phyloP scores from a whole-genome alignment of 2,329 filamentous ascomycete genomes.

The Plenodomus lindquistii region DNA sequence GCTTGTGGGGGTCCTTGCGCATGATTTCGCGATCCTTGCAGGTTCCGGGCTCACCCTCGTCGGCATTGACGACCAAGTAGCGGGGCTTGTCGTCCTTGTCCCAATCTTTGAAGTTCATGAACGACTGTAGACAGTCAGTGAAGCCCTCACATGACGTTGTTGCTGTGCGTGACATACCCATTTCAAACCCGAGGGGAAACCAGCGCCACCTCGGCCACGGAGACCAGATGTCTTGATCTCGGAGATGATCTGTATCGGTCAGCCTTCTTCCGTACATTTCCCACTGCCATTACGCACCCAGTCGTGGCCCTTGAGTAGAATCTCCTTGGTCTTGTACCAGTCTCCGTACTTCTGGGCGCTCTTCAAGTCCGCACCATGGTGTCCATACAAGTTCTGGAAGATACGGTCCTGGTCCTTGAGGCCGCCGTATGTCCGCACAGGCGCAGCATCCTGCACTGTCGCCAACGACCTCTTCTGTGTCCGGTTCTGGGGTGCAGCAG shows the following conservation, averaged over 20 bases:
- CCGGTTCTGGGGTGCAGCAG: constrained; percentile 45
- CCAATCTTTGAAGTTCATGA: constrained; percentile 99
- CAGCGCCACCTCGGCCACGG: constrained; percentile 92
- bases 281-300: constrained; percentile 61
- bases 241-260: constrained; percentile 73
- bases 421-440: constrained; percentile 75
- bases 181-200: constrained; percentile 98
- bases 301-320: constrained; percentile 93
- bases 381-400: constrained; percentile 97
- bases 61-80: constrained; percentile 97
- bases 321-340: constrained; percentile 99
- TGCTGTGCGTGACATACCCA: constrained; percentile 65
- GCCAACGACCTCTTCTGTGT: constrained; percentile 70
- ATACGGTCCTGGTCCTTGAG: constrained; percentile 97
- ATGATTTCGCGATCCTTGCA: constrained; percentile 99
- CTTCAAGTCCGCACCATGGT: constrained; percentile 88
- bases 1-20: constrained; percentile 99
- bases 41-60: constrained; percentile 97
- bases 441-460: constrained; percentile 55
- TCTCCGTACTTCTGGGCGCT: constrained; percentile 97
- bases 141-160: background rate
- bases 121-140: constrained; percentile 66
- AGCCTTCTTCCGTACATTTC: constrained; percentile 11
- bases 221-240: constrained; percentile 97
- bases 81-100: constrained; percentile 95